Percentiles rank a stretch among this genome's conserved stretches.
Evolutionary conservation across 768 basidiomycete species (phyloP).

Genomic region (Serendipita sp.): DNA sequence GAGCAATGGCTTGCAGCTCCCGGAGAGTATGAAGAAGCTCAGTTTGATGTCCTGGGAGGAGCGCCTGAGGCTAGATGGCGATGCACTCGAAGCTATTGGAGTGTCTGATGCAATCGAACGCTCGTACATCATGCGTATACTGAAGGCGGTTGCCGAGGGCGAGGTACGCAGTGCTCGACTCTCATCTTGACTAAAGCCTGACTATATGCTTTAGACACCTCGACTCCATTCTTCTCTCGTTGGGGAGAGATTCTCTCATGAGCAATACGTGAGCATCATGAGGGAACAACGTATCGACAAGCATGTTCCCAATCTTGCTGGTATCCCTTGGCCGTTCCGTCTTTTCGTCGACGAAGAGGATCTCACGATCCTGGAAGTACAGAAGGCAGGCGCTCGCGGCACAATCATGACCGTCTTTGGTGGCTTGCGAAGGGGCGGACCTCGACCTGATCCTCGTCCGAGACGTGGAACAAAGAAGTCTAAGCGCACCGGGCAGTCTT

Average conservation of each 20-base stretch:
- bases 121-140: slow-evolving; percentile 4
- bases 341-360: slow-evolving; percentile 6
- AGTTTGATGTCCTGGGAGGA: neutral
- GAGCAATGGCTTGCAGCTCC: neutral
- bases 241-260: neutral
- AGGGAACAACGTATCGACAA: slow-evolving; percentile 4
- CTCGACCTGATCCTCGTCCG: slow-evolving; percentile 3
- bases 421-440: neutral
- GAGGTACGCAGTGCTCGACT: neutral
- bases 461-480: slow-evolving; percentile 5
- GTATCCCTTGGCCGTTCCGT: slow-evolving; percentile 1
- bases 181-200: neutral
- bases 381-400: slow-evolving; percentile 4
- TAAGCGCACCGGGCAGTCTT: neutral
- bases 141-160: neutral
- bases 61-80: neutral
- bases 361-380: neutral
- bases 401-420: slow-evolving; percentile 8
- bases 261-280: slow-evolving; percentile 3
- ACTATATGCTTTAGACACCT: neutral
- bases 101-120: neutral
- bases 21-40: neutral
- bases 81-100: neutral
- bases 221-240: neutral
- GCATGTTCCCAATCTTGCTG: slow-evolving; percentile 5